These are phyloP conservation scores for Pseudogymnoascus sp. DNA, from an alignment of 2,329 filamentous ascomycete genomes.

Conservation along the genomic window DNA sequence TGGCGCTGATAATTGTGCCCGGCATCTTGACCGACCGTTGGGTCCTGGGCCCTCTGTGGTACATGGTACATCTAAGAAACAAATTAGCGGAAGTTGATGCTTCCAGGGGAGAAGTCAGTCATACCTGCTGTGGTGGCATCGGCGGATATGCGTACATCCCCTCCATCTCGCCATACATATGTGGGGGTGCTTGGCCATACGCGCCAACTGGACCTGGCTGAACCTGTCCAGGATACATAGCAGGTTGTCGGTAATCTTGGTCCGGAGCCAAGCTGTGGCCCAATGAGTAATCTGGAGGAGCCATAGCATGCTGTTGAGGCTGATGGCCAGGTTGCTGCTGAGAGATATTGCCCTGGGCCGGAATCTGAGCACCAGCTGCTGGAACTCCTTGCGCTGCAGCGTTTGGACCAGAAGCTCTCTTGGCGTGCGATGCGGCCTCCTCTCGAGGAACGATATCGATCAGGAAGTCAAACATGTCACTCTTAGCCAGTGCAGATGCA, in stretches of 20 bases:
- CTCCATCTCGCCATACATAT: constrained; percentile 75
- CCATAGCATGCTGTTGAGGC: constrained; percentile 54
- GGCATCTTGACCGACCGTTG: constrained; percentile 29
- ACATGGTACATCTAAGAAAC: constrained; percentile 35
- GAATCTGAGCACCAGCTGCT: constrained; percentile 42
- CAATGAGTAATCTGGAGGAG: constrained; percentile 53
- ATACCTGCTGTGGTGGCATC: constrained; percentile 77
- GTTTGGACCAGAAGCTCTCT: constrained; percentile 53
- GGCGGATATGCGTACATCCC: constrained; percentile 78
- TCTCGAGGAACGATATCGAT: constrained; percentile 98
- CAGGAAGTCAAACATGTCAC: constrained; percentile 99
- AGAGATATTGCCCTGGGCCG: constrained; percentile 41
- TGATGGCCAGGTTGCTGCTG: constrained; percentile 41
- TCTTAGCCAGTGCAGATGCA: constrained; percentile 89
- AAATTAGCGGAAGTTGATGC: not conserved
- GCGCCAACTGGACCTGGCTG: constrained; percentile 62
- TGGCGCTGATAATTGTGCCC: constrained; percentile 32
- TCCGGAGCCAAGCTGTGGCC: constrained; percentile 59
- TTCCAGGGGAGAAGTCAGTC: constrained; percentile 21
- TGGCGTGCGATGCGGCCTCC: constrained; percentile 79
- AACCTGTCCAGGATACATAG: constrained; percentile 76
- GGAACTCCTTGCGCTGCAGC: constrained; percentile 39
- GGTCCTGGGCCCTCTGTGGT: constrained; percentile 31
- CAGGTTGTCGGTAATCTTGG: constrained; percentile 71
- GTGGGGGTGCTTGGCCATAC: constrained; percentile 66